phyloP scores from a whole-genome alignment of 352 stramenopile genomes.

The Aphanomyces invadans region DNA sequence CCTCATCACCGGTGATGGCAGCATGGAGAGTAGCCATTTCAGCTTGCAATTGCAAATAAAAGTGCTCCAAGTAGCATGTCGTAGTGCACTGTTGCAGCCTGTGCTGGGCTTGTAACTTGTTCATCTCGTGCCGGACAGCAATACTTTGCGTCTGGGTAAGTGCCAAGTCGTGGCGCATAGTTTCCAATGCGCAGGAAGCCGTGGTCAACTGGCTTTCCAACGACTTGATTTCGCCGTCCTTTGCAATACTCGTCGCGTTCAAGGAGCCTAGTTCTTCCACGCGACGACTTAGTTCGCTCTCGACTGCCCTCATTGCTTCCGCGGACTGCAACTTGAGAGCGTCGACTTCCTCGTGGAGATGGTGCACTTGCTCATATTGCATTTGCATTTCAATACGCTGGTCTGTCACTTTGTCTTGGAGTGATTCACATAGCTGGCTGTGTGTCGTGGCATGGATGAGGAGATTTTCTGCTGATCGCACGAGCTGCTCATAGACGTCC shows the following conservation, averaged over 20 bases:
- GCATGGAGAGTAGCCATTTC: not conserved
- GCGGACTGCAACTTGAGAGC: not conserved
- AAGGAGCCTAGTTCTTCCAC: not conserved
- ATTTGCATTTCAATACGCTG: too few species aligned
- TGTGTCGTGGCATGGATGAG: not conserved
- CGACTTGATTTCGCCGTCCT: not conserved
- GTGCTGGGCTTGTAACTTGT: too few species aligned
- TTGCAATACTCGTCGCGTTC: not conserved
- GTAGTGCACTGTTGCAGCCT: too few species aligned
- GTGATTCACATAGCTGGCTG: not conserved
- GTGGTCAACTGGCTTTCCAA: not conserved
- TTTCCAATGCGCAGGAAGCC: not conserved
- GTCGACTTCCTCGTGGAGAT: not conserved
- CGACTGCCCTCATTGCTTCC: too few species aligned
- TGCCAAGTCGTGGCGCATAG: not conserved
- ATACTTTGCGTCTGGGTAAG: too few species aligned
- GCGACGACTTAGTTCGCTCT: not conserved
- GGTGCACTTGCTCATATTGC: too few species aligned
- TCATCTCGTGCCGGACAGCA: too few species aligned
- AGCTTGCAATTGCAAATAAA: not conserved
- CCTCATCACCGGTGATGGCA: too few species aligned
- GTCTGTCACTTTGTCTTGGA: not conserved
- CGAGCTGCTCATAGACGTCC: too few species aligned
- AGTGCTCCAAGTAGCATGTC: too few species aligned
- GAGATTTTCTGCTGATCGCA: not conserved